phyloP scores from a whole-genome alignment of 2,329 filamentous ascomycete genomes.

The Paraphaeosphaeria sporulosa region DNA sequence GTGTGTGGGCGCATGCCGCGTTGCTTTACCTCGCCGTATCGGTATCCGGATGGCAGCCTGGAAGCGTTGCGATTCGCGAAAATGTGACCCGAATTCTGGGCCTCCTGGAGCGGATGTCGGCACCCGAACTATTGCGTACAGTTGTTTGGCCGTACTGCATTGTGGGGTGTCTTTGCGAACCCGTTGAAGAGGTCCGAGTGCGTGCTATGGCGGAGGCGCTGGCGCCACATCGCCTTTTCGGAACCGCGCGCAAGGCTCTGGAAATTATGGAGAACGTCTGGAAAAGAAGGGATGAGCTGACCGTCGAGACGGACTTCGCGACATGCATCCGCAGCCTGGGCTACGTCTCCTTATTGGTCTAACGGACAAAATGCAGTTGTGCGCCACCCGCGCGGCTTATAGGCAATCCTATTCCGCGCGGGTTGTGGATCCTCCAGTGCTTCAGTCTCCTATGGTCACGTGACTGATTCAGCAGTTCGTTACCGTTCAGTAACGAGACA shows the following conservation, averaged over 20 bases:
- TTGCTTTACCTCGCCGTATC: conserved; percentile 28
- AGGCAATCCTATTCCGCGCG: too few relatives aligned
- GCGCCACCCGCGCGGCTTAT: conserved; percentile 15
- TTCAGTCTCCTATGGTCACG: background rate
- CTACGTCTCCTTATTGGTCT: conserved; percentile 16
- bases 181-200: conserved; percentile 25
- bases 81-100: conserved; percentile 23
- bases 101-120: conserved; percentile 19
- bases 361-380: background rate
- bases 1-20: conserved; percentile 32
- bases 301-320: conserved; percentile 15
- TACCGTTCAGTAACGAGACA: background rate
- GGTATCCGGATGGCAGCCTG: conserved; percentile 32
- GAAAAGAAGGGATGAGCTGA: conserved; percentile 27
- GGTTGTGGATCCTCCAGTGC: conserved; percentile 11
- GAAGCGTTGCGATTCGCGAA: conserved; percentile 19
- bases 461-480: background rate
- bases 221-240: conserved; percentile 30
- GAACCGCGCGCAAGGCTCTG: conserved; percentile 38
- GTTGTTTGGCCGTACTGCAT: conserved; percentile 46
- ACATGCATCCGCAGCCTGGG: conserved; percentile 16
- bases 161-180: conserved; percentile 32
- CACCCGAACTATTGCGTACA: conserved; percentile 33
- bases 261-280: conserved; percentile 50
- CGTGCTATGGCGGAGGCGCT: conserved; percentile 29